Base-by-base conservation (phyloP, 148 eudicot species). In the Vaccinium myrtillus region DNA sequence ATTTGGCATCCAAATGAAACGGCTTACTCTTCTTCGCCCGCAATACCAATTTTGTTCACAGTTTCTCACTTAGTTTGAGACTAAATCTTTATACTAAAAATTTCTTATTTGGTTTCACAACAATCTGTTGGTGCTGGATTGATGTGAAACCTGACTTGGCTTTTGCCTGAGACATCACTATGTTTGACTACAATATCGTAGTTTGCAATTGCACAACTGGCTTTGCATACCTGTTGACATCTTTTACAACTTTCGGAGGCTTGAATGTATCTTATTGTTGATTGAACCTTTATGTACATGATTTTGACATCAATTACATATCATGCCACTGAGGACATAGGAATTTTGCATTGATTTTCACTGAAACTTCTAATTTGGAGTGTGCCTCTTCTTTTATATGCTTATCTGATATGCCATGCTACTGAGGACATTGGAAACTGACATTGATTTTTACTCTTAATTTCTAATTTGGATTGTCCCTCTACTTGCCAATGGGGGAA, bases 101-200 rank as follows among this genome's bases (percentile, higher is more conserved):
- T 43, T 43, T 43, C 46, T 43, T 5, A 43, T 5, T 43, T 43
- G 6, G 46, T 43, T 43, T 43, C 46, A 43, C 46, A 43, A 43
- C 46, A 18, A 59, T 53, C n/a, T 61, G 61, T 36, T 25, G 85
- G 59, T 83, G 48, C 85, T 61, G 46, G 81, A 56, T 43, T 56
- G 13, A 36, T 76, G 30, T 25, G 61, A 53, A 43, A 51, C 15
- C 19, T 77, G 19, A 51, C 61, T 10, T 77, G 39, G 19, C 80
- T 77, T 77, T 59, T 77, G 21, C 80, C 55, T 77, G 56, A 5
- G 61, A n/a, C 36, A 77, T 50, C 36, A 1, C 14, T 23, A 78
- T 11, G 8, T 14, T 78, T 27, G 39, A 51, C 61, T 53, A 53
- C 18, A 25, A 53, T 53, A 27, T 27, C 8, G n/a, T 78, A 27